Evolutionary conservation across 164 flowering plant species (phyloP).

Genomic region (Houttuynia cordata): DNA sequence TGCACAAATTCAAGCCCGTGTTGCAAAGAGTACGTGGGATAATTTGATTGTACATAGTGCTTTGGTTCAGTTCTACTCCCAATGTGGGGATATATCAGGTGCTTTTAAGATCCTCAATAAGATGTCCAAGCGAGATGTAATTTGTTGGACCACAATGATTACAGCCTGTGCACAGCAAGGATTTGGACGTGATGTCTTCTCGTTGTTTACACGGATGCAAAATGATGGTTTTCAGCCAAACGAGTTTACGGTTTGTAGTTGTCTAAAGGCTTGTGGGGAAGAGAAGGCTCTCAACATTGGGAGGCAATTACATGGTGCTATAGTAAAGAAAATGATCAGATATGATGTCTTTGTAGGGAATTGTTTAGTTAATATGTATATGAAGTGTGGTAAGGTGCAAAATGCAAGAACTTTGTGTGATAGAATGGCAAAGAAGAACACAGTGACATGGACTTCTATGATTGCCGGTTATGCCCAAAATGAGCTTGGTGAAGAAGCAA

Average conservation of each 20-base stretch:
- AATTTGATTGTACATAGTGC: constrained; percentile 59
- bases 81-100: constrained; percentile 38
- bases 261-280: constrained; percentile 71
- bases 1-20: constrained; percentile 51
- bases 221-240: constrained; percentile 39
- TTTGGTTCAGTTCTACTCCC: constrained; percentile 50
- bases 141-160: constrained; percentile 71
- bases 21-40: constrained; percentile 41
- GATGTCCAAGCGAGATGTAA: constrained; percentile 51
- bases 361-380: constrained; percentile 66
- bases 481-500: constrained; percentile 69
- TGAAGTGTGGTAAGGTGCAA: constrained; percentile 49
- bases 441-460: constrained; percentile 81
- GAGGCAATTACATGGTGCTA: constrained; percentile 52
- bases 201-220: constrained; percentile 40
- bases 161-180: constrained; percentile 58
- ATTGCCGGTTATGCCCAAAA: constrained; percentile 70
- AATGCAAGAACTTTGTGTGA: constrained; percentile 48
- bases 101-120: constrained; percentile 40
- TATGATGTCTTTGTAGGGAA: constrained; percentile 66
- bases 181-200: constrained; percentile 34
- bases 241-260: constrained; percentile 58
- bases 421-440: constrained; percentile 54
- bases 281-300: constrained; percentile 48
- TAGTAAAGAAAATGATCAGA: constrained; percentile 40